A percentile compares a stretch with the other conserved stretches of the same genome.
Evolutionary conservation across 305 asterid species (phyloP).

Genomic region (Ilex paraguariensis): DNA sequence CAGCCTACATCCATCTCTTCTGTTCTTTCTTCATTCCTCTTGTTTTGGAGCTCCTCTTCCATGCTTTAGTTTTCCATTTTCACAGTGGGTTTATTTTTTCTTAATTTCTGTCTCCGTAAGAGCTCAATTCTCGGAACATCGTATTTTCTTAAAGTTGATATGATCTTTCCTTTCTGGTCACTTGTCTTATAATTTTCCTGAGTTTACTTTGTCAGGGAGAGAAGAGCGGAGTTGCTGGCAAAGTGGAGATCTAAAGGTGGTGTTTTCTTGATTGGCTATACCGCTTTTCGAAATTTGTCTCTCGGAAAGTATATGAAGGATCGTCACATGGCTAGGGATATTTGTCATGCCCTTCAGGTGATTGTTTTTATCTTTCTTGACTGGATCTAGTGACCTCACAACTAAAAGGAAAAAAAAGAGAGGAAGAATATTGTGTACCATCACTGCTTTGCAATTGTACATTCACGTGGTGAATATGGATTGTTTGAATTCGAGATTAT

Average conservation of each 20-base stretch:
- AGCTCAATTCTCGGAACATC: neutral
- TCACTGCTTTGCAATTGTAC: constrained; percentile 1
- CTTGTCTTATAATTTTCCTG: neutral
- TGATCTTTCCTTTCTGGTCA: neutral
- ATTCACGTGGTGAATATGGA: no score
- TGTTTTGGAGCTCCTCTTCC: no score
- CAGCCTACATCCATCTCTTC: no score
- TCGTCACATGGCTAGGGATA: constrained; percentile 71
- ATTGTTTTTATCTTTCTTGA: neutral
- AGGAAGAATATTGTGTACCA: constrained; percentile 1
- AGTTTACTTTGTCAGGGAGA: constrained; percentile 55
- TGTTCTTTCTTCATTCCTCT: no score
- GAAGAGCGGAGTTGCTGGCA: constrained; percentile 59
- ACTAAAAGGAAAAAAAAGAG: constrained; percentile 4
- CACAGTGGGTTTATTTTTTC: no score
- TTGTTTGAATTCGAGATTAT: no score
- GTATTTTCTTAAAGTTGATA: neutral
- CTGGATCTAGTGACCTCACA: neutral
- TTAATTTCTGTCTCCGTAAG: no score
- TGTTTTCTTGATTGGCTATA: constrained; percentile 78
- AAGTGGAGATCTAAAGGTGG: constrained; percentile 97
- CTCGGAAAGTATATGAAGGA: constrained; percentile 91
- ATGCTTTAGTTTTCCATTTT: no score
- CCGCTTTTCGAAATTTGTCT: constrained; percentile 84
- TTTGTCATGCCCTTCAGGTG: constrained; percentile 84